A percentile compares a stretch with the other conserved stretches of the same genome.
Evolutionary conservation across 306 rosid genomes (phyloP).

Genomic region (Ceratonia siliqua): DNA sequence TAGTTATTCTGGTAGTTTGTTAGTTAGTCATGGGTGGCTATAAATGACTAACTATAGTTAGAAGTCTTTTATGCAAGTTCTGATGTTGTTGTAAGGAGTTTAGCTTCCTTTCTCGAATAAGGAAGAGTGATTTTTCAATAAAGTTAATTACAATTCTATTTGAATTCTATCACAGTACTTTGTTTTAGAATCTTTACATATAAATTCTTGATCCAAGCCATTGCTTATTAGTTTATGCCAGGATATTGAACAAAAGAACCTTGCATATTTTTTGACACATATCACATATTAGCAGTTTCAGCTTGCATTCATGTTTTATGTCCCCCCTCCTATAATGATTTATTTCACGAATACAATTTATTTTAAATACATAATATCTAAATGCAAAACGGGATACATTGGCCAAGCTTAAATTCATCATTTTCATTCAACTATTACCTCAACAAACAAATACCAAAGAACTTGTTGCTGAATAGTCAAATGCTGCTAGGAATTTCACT

Average conservation of each 20-base stretch:
- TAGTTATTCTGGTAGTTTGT: too few species aligned
- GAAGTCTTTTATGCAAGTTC: too few species aligned
- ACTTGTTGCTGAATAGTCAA: not conserved
- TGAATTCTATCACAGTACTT: too few species aligned
- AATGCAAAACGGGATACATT: not conserved
- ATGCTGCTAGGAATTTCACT: not conserved
- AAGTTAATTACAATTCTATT: too few species aligned
- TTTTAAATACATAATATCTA: not conserved
- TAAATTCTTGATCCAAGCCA: conserved; percentile 4
- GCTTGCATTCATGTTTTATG: not conserved
- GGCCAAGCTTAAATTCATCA: not conserved
- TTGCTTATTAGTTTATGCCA: not conserved
- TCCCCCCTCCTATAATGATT: not conserved
- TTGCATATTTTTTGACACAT: not conserved
- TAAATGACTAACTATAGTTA: too few species aligned
- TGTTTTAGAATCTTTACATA: not conserved
- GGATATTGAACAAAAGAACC: not conserved
- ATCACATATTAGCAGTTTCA: not conserved
- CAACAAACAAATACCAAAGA: not conserved
- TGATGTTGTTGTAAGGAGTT: too few species aligned
- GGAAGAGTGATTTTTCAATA: too few species aligned
- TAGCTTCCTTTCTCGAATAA: too few species aligned
- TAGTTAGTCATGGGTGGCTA: too few species aligned
- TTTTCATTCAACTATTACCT: not conserved
- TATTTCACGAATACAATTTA: conserved; percentile 9